A percentile compares a stretch with the other conserved stretches of the same genome.
These are phyloP conservation scores for Leccinum subfulvum DNA, from an alignment of 1,284 basidiomycete species.

Conservation along the genomic window DNA sequence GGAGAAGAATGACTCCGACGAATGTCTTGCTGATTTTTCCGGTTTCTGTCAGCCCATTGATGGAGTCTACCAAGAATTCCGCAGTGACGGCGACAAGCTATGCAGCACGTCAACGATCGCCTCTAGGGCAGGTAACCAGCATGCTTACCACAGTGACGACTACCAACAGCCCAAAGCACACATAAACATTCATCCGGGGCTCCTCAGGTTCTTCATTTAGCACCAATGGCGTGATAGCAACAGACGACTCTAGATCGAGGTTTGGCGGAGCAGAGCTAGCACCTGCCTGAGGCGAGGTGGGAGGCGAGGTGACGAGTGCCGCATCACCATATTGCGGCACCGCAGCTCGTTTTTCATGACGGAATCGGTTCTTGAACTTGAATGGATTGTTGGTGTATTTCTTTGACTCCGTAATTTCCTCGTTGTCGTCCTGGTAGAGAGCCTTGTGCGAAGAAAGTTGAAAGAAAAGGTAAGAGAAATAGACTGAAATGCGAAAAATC, in stretches of 20 bases:
- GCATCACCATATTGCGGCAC: background rate
- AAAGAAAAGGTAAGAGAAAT: conserved; percentile 75
- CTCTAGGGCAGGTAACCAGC: background rate
- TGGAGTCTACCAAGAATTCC: conserved; percentile 80
- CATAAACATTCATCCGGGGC: conserved; percentile 54
- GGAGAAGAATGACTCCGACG: conserved; percentile 83
- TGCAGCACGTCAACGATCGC: background rate
- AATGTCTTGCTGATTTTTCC: conserved; percentile 70
- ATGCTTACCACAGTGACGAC: conserved; percentile 62
- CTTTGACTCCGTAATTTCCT: conserved; percentile 28
- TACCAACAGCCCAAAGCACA: conserved; percentile 54
- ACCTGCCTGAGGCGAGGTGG: conserved; percentile 13
- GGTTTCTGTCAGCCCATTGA: conserved; percentile 60
- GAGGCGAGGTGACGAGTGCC: conserved; percentile 10
- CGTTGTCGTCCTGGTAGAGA: conserved; percentile 60
- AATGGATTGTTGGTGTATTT: conserved; percentile 33
- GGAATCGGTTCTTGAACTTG: conserved; percentile 16
- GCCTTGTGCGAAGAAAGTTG: conserved; percentile 83
- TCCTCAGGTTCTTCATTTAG: conserved; percentile 49
- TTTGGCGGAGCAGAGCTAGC: background rate
- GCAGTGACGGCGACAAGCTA: conserved; percentile 72
- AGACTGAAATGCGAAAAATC: conserved; percentile 45
- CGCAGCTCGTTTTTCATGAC: conserved; percentile 10
- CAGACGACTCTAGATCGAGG: conserved; percentile 17
- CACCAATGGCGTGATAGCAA: background rate